Percentiles rank a stretch among this genome's conserved stretches.
These are phyloP conservation scores for Cystofilobasidium ferigula DNA, from an alignment of 768 basidiomycete species.

Conservation along the genomic window DNA sequence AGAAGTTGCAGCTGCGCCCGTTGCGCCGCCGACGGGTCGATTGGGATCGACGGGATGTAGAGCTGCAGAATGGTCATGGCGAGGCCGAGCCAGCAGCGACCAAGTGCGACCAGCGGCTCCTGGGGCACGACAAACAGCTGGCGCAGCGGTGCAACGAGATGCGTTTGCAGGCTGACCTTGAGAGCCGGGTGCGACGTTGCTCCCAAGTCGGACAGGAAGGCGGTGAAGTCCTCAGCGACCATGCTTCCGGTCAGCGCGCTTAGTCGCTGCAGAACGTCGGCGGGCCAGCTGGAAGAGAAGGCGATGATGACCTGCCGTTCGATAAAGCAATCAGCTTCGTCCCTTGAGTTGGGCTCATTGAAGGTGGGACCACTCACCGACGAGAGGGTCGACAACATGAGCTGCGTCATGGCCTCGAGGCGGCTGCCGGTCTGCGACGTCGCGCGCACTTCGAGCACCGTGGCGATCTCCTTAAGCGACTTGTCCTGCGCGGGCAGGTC, in stretches of 20 bases:
- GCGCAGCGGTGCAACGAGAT: constrained; percentile 6
- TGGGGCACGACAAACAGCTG: constrained; percentile 17
- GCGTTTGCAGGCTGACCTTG: constrained; percentile 4
- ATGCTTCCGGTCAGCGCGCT: neutral
- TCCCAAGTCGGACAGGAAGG: constrained; percentile 2
- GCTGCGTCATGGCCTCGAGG: neutral
- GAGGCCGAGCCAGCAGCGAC: constrained; percentile 52
- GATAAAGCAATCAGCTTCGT: neutral
- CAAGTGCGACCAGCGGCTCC: constrained; percentile 39
- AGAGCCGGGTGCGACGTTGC: constrained; percentile 18
- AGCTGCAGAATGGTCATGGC: constrained; percentile 54
- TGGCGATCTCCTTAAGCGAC: constrained; percentile 14
- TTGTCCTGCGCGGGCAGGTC: constrained; percentile 19
- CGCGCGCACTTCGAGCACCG: constrained; percentile 13
- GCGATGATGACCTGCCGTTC: constrained; percentile 19
- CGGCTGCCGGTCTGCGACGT: constrained; percentile 30
- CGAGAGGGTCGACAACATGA: neutral
- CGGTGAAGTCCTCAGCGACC: neutral
- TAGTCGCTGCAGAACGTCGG: constrained; percentile 4
- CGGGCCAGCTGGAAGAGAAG: constrained; percentile 27
- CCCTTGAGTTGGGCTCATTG: neutral
- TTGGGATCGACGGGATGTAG: constrained; percentile 67
- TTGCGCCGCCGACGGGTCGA: constrained; percentile 71
- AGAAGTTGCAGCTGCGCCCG: constrained; percentile 45
- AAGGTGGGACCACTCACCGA: constrained; percentile 1